These are phyloP conservation scores for Eucalyptus cladocalyx DNA, from an alignment of 345 rosid species.

Conservation along the genomic window DNA sequence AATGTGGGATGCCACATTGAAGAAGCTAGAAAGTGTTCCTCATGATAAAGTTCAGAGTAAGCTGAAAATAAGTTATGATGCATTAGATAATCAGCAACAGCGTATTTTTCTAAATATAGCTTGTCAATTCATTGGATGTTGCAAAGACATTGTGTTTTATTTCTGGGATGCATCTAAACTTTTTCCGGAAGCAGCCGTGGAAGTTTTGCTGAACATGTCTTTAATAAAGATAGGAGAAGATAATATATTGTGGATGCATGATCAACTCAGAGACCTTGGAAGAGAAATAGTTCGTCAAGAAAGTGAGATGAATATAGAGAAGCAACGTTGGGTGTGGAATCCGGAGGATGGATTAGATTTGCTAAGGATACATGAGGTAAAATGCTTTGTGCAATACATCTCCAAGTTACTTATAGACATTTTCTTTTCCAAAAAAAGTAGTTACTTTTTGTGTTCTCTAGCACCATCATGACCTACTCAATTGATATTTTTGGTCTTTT, in stretches of 20 bases:
- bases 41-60: accelerated
- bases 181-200: not conserved
- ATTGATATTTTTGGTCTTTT: not conserved
- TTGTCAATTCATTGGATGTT: not conserved
- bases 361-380: not conserved
- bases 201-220: not conserved
- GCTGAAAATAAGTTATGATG: not conserved
- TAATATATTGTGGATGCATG: not conserved
- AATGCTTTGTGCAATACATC: too few species aligned
- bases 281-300: not conserved
- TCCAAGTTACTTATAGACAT: not conserved
- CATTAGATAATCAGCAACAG: not conserved
- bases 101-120: not conserved
- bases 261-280: not conserved
- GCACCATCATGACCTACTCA: not conserved
- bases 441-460: not conserved
- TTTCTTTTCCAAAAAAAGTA: too few species aligned
- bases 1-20: not conserved
- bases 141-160: not conserved
- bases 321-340: not conserved
- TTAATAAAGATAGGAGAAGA: not conserved
- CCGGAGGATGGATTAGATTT: accelerated
- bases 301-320: not conserved
- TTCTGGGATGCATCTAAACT: not conserved
- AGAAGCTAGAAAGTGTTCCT: not conserved